Base-by-base conservation (phyloP, 768 basidiomycete genomes). In the Trichaptum fuscoviolaceum region DNA sequence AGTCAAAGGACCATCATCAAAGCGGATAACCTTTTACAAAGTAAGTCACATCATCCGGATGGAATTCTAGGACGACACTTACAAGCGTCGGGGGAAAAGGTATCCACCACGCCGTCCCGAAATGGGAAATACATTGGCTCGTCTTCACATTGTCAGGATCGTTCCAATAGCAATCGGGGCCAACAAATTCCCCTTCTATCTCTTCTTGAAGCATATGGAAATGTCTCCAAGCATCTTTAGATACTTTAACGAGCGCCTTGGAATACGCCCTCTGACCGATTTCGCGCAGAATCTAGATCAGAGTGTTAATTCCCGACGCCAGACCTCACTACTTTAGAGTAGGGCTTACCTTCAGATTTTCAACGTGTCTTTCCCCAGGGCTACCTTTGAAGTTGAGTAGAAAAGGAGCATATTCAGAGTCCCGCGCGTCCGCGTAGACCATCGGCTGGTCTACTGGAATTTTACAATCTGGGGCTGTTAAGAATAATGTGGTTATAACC, bases 21-120 rank as follows among this genome's bases (percentile, higher is more conserved):
- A 91, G 8, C 83, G 84, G 23, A 93, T 81, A 63, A 90, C 85
- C 88, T 89, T 57, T 9, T 1, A 12, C 8, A 24, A 62, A 18
- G n/a, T 34, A 7, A 57, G 70, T 34, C 70, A 58, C 30, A 35
- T 42, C 35, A 18, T 30, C 67, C 65, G n/a, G 58, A 17, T 63
- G 52, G 24, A 27, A 42, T 7, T 27, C 64, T 36, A 57, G 8
- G 10, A 30, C 26, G 2, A 2, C 0, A 79, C 81, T 64, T 69
- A 87, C 88, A 64, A 90, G 76, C 0, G 87, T 85, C 0, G 90
- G 89, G 0, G 91, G 91, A 70, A 93, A 93, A 2, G 91, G 90
- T 30, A 91, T 82, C 83, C 88, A 87, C 87, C 90, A 92, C 9
- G 89, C 85, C 68, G 90, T 89, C 9, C 91, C 91, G 72, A 92